Percentiles rank a stretch among this genome's conserved stretches.
Conservation (phyloP, 371 early-diverging fungal genomes). For the Mucor piriformis region DNA sequence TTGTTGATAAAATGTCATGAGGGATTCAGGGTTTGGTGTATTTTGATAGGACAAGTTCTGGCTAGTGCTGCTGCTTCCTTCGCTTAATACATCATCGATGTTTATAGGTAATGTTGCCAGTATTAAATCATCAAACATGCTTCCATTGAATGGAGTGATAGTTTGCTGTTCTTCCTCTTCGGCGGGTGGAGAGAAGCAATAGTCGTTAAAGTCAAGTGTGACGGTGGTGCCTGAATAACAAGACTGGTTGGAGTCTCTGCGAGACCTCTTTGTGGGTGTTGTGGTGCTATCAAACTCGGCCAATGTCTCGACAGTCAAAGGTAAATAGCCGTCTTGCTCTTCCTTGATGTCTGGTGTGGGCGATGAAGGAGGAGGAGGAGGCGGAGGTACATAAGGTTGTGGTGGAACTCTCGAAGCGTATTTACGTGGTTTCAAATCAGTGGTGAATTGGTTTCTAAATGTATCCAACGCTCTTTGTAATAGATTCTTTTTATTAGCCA, state of each 20-base stretch:
- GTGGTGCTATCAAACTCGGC: constrained; percentile 6
- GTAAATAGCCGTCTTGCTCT: neutral
- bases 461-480: constrained; percentile 50
- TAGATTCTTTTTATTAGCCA: constrained; percentile 49
- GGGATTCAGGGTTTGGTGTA: constrained; percentile 24
- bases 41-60: constrained; percentile 18
- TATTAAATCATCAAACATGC: constrained; percentile 20
- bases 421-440: constrained; percentile 43
- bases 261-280: constrained; percentile 18
- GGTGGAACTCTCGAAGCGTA: constrained; percentile 42
- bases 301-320: constrained; percentile 21
- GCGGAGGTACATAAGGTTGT: constrained; percentile 15
- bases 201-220: constrained; percentile 49
- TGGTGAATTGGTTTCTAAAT: constrained; percentile 44
- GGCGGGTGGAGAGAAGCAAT: constrained; percentile 47
- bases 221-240: constrained; percentile 47
- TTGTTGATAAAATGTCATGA: constrained; percentile 25
- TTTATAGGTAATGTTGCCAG: neutral
- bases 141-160: neutral
- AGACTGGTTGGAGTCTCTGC: constrained; percentile 13
- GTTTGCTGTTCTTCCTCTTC: constrained; percentile 16
- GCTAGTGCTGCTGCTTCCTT: constrained; percentile 7
- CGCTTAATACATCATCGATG: constrained; percentile 5
- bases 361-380: neutral
- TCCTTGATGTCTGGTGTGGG: neutral